A percentile compares a stretch with the other conserved stretches of the same genome.
Conservation (phyloP, 768 basidiomycete species). For the Suillus sp. region DNA sequence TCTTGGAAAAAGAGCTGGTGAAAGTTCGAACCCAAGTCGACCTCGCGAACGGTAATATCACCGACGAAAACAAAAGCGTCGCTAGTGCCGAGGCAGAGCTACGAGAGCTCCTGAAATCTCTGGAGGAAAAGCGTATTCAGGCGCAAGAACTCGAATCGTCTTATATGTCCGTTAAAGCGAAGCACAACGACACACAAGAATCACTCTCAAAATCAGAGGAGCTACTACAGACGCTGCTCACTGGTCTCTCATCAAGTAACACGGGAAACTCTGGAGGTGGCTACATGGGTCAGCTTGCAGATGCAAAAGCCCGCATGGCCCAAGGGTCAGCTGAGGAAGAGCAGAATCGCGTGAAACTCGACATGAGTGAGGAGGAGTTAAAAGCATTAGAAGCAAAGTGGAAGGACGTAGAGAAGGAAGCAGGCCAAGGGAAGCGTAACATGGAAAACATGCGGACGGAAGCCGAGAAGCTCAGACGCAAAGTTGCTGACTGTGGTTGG, state of each 20-base stretch:
- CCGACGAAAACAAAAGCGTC: conserved; percentile 73
- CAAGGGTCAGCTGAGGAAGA: conserved; percentile 84
- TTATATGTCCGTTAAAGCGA: conserved; percentile 67
- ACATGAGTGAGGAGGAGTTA: conserved; percentile 78
- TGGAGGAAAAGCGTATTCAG: conserved; percentile 60
- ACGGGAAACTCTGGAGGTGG: conserved; percentile 78
- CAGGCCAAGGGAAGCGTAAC: conserved; percentile 70
- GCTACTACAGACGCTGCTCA: conserved; percentile 92
- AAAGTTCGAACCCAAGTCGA: conserved; percentile 87
- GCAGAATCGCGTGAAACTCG: conserved; percentile 74
- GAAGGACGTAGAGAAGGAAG: conserved; percentile 86
- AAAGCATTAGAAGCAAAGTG: conserved; percentile 73
- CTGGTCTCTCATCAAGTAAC: conserved; percentile 79
- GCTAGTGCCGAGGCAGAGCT: conserved; percentile 54
- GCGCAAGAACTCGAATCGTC: conserved; percentile 55
- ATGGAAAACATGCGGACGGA: conserved; percentile 60
- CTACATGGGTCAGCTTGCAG: conserved; percentile 94
- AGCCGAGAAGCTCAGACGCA: conserved; percentile 56
- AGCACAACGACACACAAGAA: conserved; percentile 60
- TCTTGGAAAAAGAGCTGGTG: conserved; percentile 76
- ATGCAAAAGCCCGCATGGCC: conserved; percentile 73
- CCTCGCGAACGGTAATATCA: conserved; percentile 71
- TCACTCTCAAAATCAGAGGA: conserved; percentile 79
- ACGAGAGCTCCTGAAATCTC: conserved; percentile 57
- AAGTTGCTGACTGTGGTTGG: conserved; percentile 70